phyloP scores from a whole-genome alignment of 371 early-diverging fungal species.

The Mucor circinelloides region DNA sequence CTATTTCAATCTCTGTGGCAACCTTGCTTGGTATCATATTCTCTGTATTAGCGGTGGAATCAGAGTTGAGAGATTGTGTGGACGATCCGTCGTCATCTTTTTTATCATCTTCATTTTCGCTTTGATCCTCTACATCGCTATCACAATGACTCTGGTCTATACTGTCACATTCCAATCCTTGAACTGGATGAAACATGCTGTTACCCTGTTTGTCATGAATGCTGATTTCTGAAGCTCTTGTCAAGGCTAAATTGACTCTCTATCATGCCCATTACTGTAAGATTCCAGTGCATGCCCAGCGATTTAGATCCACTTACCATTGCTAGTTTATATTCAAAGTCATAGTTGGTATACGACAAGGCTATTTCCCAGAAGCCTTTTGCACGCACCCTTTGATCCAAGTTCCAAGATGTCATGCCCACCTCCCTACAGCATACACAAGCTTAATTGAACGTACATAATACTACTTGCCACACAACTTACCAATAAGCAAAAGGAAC shows the following conservation, averaged over 20 bases:
- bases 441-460: too few relatives aligned
- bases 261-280: not conserved
- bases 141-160: not conserved
- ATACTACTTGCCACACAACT: not conserved
- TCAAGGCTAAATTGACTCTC: constrained; percentile 17
- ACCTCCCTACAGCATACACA: constrained; percentile 40
- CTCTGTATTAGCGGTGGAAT: not conserved
- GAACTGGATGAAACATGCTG: not conserved
- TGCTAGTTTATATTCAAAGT: constrained; percentile 46
- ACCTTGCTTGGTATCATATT: not conserved
- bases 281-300: not conserved
- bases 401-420: constrained; percentile 44
- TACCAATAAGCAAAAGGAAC: constrained; percentile 64
- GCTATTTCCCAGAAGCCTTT: constrained; percentile 43
- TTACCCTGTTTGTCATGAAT: not conserved
- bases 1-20: not conserved
- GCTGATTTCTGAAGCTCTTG: constrained; percentile 8
- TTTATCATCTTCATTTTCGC: not conserved
- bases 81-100: not conserved
- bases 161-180: not conserved
- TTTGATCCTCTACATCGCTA: not conserved
- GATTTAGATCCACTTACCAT: constrained; percentile 25
- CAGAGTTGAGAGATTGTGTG: not conserved
- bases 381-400: constrained; percentile 36
- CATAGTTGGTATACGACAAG: constrained; percentile 34